phyloP scores from a whole-genome alignment of 2,329 filamentous ascomycete genomes.

The Aspergillus ochraceus region DNA sequence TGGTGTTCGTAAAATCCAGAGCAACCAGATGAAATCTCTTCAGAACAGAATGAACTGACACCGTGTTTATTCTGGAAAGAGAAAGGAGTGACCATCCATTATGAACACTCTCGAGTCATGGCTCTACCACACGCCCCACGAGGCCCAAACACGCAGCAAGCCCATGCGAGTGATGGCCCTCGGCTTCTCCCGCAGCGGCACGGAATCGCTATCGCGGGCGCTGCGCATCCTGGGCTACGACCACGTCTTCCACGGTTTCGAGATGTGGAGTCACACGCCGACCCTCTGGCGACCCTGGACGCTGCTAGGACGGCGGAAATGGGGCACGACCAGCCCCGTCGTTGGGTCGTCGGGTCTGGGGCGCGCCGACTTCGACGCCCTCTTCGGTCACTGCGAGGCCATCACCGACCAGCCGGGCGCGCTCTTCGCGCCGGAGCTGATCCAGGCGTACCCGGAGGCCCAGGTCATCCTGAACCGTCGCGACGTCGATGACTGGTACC shows the following conservation, averaged over 20 bases:
- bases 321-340: not conserved
- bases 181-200: slow-evolving; percentile 26
- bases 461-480: slow-evolving; percentile 27
- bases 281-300: slow-evolving; percentile 10
- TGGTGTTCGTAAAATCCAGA: not conserved
- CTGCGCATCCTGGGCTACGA: slow-evolving; percentile 27
- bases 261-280: slow-evolving; percentile 5
- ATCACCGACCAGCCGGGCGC: slow-evolving; percentile 19
- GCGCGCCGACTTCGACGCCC: slow-evolving; percentile 10
- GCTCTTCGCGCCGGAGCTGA: slow-evolving; percentile 21
- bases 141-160: slow-evolving; percentile 8
- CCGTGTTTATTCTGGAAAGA: not conserved
- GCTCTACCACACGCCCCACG: not conserved
- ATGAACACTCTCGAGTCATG: slow-evolving; percentile 2
- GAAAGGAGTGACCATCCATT: not conserved
- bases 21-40: not conserved
- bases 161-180: slow-evolving; percentile 26
- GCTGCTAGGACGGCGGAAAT: slow-evolving; percentile 6
- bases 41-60: not conserved
- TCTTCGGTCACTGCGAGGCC: slow-evolving; percentile 15
- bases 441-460: slow-evolving; percentile 24
- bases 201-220: slow-evolving; percentile 25
- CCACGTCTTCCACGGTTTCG: slow-evolving; percentile 25
- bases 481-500: slow-evolving; percentile 19
- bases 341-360: not conserved